phyloP scores from a whole-genome alignment of 768 basidiomycete genomes.

The Mycena albidolilacea region DNA sequence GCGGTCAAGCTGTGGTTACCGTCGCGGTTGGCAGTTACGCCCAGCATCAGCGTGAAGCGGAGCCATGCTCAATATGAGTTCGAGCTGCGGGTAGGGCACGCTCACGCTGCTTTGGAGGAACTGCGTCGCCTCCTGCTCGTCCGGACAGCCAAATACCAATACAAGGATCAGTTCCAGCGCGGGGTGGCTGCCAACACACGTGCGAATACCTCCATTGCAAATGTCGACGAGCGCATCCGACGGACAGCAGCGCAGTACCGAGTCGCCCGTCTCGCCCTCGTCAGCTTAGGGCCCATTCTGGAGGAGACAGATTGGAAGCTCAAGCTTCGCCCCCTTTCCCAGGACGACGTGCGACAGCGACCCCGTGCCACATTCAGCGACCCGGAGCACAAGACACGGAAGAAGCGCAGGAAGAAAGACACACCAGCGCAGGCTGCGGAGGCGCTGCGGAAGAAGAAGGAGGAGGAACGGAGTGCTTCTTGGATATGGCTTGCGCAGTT shows the following conservation, averaged over 20 bases:
- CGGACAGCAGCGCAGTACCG: conserved; percentile 38
- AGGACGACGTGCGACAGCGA: conserved; percentile 39
- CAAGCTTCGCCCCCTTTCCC: conserved; percentile 18
- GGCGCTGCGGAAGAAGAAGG: neutral
- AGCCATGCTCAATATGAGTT: conserved; percentile 41
- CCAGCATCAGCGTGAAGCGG: conserved; percentile 14
- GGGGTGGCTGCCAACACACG: conserved; percentile 45
- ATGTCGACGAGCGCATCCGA: conserved; percentile 39
- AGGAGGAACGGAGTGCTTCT: neutral
- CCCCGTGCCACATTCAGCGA: conserved; percentile 29
- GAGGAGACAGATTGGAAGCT: conserved; percentile 34
- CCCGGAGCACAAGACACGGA: neutral
- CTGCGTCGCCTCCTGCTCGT: conserved; percentile 43
- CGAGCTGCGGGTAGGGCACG: conserved; percentile 42
- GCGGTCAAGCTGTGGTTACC: conserved; percentile 42
- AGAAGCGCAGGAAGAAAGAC: neutral
- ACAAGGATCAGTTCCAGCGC: conserved; percentile 39
- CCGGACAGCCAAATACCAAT: conserved; percentile 36
- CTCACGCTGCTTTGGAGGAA: conserved; percentile 42
- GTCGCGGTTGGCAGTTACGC: conserved; percentile 34
- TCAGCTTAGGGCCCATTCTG: neutral
- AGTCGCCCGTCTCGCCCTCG: conserved; percentile 35
- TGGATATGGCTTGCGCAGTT: conserved; percentile 9
- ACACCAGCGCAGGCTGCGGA: neutral
- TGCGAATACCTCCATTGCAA: conserved; percentile 35